phyloP scores from a whole-genome alignment of 2,329 filamentous ascomycete species.

The Claviceps pazoutovae region DNA sequence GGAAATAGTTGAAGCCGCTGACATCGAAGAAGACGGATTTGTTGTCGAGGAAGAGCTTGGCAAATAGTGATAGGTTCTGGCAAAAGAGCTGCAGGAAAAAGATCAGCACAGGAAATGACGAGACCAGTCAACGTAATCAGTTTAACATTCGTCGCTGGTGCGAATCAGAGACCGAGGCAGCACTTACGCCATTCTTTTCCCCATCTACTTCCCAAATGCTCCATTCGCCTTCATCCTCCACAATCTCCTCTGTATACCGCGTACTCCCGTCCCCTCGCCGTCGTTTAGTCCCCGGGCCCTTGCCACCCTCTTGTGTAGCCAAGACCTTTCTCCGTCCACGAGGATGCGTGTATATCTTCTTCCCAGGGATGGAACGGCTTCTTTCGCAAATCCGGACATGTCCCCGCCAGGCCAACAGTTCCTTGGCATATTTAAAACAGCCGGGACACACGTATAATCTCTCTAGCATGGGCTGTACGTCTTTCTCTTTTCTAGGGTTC shows the following conservation, averaged over 20 bases:
- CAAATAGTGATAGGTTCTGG: slow-evolving; percentile 90
- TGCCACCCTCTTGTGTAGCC: slow-evolving; percentile 19
- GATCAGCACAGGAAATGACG: background rate
- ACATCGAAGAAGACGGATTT: slow-evolving; percentile 99
- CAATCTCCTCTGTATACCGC: slow-evolving; percentile 28
- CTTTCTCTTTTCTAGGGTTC: slow-evolving; percentile 20
- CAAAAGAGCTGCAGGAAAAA: slow-evolving; percentile 53
- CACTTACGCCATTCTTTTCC: slow-evolving; percentile 57
- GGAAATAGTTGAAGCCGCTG: slow-evolving; percentile 84
- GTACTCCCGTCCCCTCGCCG: slow-evolving; percentile 21
- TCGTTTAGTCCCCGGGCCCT: slow-evolving; percentile 22
- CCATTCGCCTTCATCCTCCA: slow-evolving; percentile 55
- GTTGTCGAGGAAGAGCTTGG: slow-evolving; percentile 93
- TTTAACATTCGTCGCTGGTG: too few species aligned
- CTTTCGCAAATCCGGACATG: slow-evolving; percentile 46
- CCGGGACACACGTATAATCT: slow-evolving; percentile 75
- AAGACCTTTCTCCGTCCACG: slow-evolving; percentile 28
- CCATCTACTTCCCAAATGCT: slow-evolving; percentile 89
- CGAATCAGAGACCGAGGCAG: background rate
- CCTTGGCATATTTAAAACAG: slow-evolving; percentile 84
- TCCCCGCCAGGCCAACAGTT: slow-evolving; percentile 42
- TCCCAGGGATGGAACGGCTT: slow-evolving; percentile 43
- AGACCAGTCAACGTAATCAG: background rate
- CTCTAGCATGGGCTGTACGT: slow-evolving; percentile 37
- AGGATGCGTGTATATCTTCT: slow-evolving; percentile 57